A percentile compares a stretch with the other conserved stretches of the same genome.
These are phyloP conservation scores for Silene conica DNA, from an alignment of 148 eudicot species.

Conservation along the genomic window DNA sequence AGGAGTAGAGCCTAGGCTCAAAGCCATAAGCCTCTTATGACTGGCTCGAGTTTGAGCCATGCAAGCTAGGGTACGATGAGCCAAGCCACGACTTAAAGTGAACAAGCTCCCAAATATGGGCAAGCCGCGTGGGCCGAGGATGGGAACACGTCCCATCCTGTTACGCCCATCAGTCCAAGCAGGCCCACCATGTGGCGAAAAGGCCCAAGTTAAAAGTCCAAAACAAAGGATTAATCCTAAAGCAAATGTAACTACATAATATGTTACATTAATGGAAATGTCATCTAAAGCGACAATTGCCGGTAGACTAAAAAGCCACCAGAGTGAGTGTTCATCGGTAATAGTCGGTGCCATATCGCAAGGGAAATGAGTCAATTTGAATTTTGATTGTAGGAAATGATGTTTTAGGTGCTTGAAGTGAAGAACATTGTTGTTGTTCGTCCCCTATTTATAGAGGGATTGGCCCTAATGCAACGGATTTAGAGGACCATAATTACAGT, in stretches of 20 bases:
- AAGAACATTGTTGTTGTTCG: neutral
- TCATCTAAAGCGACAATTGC: conserved; percentile 16
- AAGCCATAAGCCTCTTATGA: conserved; percentile 50
- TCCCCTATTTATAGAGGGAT: neutral
- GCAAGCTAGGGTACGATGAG: conserved; percentile 52
- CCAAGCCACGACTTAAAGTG: conserved; percentile 43
- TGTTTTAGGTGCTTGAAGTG: neutral
- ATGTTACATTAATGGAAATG: neutral
- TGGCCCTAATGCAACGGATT: neutral
- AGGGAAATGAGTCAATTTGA: neutral
- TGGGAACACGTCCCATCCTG: conserved; percentile 33
- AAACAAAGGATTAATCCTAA: neutral
- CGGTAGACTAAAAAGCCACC: conserved; percentile 19
- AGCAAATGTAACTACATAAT: neutral
- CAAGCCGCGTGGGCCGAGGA: conserved; percentile 50
- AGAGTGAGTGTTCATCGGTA: conserved; percentile 17
- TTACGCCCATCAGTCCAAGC: conserved; percentile 55
- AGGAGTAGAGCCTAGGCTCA: conserved; percentile 53
- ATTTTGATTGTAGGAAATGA: neutral
- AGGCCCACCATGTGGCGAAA: conserved; percentile 36
- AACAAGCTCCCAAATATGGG: conserved; percentile 53
- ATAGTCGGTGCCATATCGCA: conserved; percentile 8
- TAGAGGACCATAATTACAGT: too few species aligned
- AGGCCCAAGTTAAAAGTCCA: conserved; percentile 37
- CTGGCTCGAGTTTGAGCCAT: conserved; percentile 26